Base-by-base conservation (phyloP, 164 flowering plant genomes). In the Tetracentron sinense region DNA sequence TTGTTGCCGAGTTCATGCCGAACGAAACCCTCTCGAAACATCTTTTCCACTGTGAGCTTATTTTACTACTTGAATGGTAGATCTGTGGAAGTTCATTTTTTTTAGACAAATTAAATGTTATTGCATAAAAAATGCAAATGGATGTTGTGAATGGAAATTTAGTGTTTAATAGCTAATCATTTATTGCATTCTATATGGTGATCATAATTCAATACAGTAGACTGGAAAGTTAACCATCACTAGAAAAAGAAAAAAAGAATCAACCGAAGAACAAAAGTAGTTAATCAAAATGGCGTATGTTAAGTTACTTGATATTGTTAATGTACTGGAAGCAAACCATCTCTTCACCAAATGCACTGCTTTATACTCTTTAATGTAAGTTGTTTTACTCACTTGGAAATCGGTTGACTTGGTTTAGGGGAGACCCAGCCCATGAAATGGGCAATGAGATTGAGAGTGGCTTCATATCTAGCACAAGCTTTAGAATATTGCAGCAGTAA, bases 381-480 rank as follows among this genome's bases (percentile, higher is more conserved):
- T n/a, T n/a, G n/a, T 38, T 38, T 38, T 16, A 38, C 44, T 3
- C 44, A 38, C 11, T 38, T 1, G 14, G 14, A 38, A 38, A 10
- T 6, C 38, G 42, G 47, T 68, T 61, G 42, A 61, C 54, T n/a
- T 69, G 67, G 61, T 62, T 19, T 35, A 91, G 99, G 99, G 99
- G 97, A 91, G 65, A 56, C 66, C 0, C 93, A 86, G 65, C 97
- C 97, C 0, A 86, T 94, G 97, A 87, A 86, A 85, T 94, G 98
- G 98, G 89, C 94, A 28, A 91, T 91, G 96, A 82, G 99, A 70
- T 71, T 91, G 76, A 82, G 97, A 74, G 98, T 94, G 63, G 93
- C 67, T 33, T 35, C 35, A 27, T 57, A 57, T 57, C 35, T 57
- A 19, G 60, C 60, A 8, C 47, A 57, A 57, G 60, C 60, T 57